Evolutionary conservation across 2,329 filamentous ascomycete species (phyloP).

Genomic region (Colletotrichum spinosum): DNA sequence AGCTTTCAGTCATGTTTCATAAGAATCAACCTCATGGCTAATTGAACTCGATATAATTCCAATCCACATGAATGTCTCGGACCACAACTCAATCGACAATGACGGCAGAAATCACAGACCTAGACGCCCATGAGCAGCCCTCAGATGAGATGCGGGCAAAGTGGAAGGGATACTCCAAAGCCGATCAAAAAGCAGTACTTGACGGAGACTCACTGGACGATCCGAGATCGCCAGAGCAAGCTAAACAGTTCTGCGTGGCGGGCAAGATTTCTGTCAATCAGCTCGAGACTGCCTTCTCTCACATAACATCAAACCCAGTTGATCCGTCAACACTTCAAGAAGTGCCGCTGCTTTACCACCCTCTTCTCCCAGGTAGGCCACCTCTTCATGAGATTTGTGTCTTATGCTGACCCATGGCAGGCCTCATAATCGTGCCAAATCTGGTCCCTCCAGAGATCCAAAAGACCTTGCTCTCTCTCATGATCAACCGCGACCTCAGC

Average conservation of each 20-base stretch:
- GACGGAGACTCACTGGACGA: constrained; percentile 68
- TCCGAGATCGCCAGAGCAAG: constrained; percentile 48
- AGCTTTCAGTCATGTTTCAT: background rate
- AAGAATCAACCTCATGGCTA: background rate
- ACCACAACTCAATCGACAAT: constrained; percentile 41
- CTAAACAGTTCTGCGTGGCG: constrained; percentile 58
- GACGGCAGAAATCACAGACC: constrained; percentile 57
- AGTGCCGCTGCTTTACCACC: constrained; percentile 70
- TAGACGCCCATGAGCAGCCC: constrained; percentile 84
- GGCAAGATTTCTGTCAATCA: constrained; percentile 56
- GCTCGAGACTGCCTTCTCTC: constrained; percentile 56
- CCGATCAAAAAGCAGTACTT: constrained; percentile 63
- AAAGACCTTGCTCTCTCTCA: constrained; percentile 73
- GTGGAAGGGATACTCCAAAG: constrained; percentile 81
- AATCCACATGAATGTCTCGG: too few species aligned
- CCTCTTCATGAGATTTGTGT: background rate
- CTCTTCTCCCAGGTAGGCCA: constrained; percentile 73
- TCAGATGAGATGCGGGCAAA: constrained; percentile 75
- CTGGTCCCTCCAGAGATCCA: constrained; percentile 80
- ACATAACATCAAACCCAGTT: constrained; percentile 49
- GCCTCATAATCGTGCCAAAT: constrained; percentile 81
- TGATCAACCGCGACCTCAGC: constrained; percentile 83
- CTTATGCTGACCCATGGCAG: constrained; percentile 55
- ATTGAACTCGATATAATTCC: too few species aligned
- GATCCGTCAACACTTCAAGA: constrained; percentile 49